phyloP scores from a whole-genome alignment of 2,329 filamentous ascomycete genomes.

The Blastomyces gilchristii region DNA sequence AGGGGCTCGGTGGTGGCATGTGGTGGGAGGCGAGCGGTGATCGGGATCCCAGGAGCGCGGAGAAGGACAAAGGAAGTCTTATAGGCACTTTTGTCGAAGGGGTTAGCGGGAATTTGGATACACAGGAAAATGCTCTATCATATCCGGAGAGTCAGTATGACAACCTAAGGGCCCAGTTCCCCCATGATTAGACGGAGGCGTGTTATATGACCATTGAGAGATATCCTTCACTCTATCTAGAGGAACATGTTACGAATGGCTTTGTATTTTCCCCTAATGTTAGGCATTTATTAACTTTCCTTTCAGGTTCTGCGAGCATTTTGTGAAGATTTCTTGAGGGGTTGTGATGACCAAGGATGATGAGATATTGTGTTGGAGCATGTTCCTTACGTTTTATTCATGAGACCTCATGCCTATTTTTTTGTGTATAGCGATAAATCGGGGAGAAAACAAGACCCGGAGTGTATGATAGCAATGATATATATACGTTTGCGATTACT shows the following conservation, averaged over 20 bases:
- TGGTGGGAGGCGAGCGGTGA: constrained; percentile 91
- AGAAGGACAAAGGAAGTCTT: constrained; percentile 46
- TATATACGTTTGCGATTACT: neutral
- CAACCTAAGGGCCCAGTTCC: constrained; percentile 28
- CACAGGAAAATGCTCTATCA: constrained; percentile 26
- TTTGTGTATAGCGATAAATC: neutral
- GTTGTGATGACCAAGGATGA: neutral
- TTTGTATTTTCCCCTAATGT: neutral
- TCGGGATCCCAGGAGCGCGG: constrained; percentile 43
- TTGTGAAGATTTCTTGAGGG: neutral
- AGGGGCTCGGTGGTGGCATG: constrained; percentile 75
- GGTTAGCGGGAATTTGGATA: constrained; percentile 29
- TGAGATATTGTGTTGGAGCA: neutral
- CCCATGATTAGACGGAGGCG: constrained; percentile 5
- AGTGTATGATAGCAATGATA: neutral
- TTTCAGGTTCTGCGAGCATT: neutral
- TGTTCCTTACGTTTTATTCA: neutral
- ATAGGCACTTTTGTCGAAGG: constrained; percentile 46
- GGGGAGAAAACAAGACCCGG: neutral
- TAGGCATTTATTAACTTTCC: neutral
- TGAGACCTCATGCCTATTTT: neutral
- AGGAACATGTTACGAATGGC: neutral
- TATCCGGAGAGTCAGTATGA: constrained; percentile 35
- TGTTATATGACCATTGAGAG: constrained; percentile 9
- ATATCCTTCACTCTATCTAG: constrained; percentile 5